Evolutionary conservation across 768 basidiomycete species (phyloP), one percentile per base, ranked within the genome.

Genomic region (Tremella fuciformis): DNA sequence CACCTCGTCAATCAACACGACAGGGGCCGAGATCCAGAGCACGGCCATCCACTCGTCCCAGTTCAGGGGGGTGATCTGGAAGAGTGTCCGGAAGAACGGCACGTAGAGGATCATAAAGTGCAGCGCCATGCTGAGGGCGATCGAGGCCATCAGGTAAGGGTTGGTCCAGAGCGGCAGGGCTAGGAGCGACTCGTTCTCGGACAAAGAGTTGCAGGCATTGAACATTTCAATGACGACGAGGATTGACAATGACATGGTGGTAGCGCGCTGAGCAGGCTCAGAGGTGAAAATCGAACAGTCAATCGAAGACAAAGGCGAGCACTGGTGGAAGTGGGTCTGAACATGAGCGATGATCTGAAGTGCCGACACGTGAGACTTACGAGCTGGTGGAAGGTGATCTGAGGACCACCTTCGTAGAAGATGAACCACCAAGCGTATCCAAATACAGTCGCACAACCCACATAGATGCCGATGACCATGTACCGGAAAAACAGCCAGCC

Each of bases 341-440:
- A 47, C 56, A 7, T 22, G 16, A 46, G n/a, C 22, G 8, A 22
- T n/a, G 42, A 46, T 46, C 42, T 15, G 6, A 15, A 6, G 6
- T 15, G n/a, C n/a, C 4, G 8, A 18, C 42, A 46, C 4, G 16
- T 46, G 4, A 4, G 42, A 82, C 89, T 72, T 68, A 96, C 93
- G 62, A 99, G 80, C 78, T 99, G 90, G 71, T 89, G 81, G 81
- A 88, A 97, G 2, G 88, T 82, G 70, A 99, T 97, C 72, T 92
- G 90, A 3, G 94, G 94, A 0, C 94, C 94, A 47, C 83, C 87
- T 15, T 82, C 70, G 76, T 97, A 97, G 77, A 86, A 88, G 70
- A 94, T 80, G 80, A 99, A 99, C 94, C 94, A 98, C 94, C 94
- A 99, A 0, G 91, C 94, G 72, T 99, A 99, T 49, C 93, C 94